phyloP scores from a whole-genome alignment of 1,284 basidiomycete genomes.

The Ceratobasidium sp. region DNA sequence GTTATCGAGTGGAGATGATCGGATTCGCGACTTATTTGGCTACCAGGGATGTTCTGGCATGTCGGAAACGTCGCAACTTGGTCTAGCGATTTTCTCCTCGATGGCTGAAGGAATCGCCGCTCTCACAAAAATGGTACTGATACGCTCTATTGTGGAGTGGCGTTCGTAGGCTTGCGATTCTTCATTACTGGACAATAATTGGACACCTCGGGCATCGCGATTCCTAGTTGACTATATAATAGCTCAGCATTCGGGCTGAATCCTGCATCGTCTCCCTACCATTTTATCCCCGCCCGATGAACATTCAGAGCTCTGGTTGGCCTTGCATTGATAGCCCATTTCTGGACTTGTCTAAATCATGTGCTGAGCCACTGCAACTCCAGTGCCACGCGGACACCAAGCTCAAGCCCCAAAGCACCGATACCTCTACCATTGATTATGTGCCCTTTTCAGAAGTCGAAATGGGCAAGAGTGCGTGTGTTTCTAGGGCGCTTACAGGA shows the following conservation, averaged over 20 bases:
- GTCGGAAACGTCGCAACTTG: neutral
- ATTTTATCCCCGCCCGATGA: neutral
- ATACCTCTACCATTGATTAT: neutral
- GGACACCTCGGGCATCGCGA: conserved; percentile 4
- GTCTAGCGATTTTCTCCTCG: neutral
- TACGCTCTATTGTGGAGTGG: neutral
- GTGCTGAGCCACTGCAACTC: neutral
- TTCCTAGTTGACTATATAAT: neutral
- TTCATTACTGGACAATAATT: neutral
- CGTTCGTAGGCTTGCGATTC: neutral
- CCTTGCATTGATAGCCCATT: neutral
- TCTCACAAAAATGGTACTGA: neutral
- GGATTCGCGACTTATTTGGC: neutral
- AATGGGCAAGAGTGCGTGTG: neutral
- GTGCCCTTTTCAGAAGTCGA: neutral
- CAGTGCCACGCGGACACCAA: neutral
- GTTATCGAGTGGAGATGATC: neutral
- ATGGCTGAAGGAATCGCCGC: neutral
- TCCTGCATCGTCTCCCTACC: neutral
- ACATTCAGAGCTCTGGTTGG: neutral
- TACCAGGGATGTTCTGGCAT: neutral
- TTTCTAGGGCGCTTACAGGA: neutral
- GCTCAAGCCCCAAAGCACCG: neutral
- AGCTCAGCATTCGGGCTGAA: neutral
- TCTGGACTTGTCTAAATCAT: neutral